Conservation (phyloP, 495 filamentous ascomycete genomes). For the Zalerion maritima region DNA sequence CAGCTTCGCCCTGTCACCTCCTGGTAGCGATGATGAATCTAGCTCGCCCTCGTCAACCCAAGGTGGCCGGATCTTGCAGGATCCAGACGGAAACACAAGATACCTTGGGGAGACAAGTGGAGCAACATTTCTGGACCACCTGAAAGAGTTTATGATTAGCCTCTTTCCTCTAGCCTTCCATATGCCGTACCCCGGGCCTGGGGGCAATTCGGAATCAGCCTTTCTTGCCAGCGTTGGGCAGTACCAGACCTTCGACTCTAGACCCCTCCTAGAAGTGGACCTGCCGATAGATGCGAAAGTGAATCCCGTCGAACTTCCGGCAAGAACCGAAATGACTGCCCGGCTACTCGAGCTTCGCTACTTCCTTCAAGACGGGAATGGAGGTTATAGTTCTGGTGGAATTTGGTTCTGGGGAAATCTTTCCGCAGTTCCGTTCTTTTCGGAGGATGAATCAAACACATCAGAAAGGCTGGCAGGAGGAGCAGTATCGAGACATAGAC, state of each 20-base stretch:
- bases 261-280: slow-evolving; percentile 14
- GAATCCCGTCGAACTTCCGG: slow-evolving; percentile 14
- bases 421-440: slow-evolving; percentile 5
- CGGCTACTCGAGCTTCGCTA: slow-evolving; percentile 13
- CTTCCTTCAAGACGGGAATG: slow-evolving; percentile 19
- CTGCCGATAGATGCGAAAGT: too few relatives aligned
- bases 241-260: slow-evolving; percentile 27
- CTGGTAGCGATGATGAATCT: slow-evolving; percentile 5
- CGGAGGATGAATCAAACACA: too few relatives aligned
- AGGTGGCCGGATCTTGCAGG: slow-evolving; percentile 19
- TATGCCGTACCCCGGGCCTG: too few relatives aligned
- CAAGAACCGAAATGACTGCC: slow-evolving; percentile 9
- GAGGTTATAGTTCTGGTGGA: slow-evolving; percentile 15
- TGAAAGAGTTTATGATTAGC: slow-evolving; percentile 20
- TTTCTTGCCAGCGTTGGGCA: slow-evolving; percentile 17
- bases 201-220: too few relatives aligned
- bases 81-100: slow-evolving; percentile 17
- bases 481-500: too few relatives aligned
- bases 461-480: too few relatives aligned
- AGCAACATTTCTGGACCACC: slow-evolving; percentile 21
- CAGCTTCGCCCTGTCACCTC: neutral
- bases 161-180: slow-evolving; percentile 9
- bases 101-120: slow-evolving; percentile 26
- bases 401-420: slow-evolving; percentile 23
- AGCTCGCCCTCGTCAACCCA: slow-evolving; percentile 1